Evolutionary conservation across 495 filamentous ascomycete genomes (phyloP), one percentile per base, ranked within the genome.

Genomic region (Opeltia flavorubescens): DNA sequence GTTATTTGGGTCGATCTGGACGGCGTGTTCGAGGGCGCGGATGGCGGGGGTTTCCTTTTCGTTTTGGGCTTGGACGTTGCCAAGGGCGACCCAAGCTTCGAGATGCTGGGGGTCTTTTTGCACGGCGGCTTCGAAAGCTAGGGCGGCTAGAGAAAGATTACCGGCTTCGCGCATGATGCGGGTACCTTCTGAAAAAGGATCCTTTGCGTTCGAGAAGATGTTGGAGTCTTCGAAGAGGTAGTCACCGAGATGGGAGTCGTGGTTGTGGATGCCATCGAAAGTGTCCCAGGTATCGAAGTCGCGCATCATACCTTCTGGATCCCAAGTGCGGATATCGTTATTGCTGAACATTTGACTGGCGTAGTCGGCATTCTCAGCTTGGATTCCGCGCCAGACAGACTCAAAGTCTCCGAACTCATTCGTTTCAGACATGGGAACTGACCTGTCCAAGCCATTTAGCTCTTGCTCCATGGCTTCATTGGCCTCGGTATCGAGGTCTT

Each of bases 21-120:
- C 67, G 12, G 89, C 87, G 56, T 89, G 85, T 66, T 95, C 91
- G 45, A 95, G 68, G 4, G 93, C 91, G n/a, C 91, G 82, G 53
- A 98, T 95, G n/a, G 93, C 93, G 4, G 91, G 91, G 3, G 86
- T 76, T 59, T 98, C 91, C 64, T 98, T 98, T 59, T 98, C 91
- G 63, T 98, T 98, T 63, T 95, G 91, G 4, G 93, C 93, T 64
- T 98, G 91, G 24, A 87, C 83, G 43, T 77, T 75, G 51, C 91
- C 93, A 31, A 98, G 77, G 57, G 86, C 79, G 8, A 84, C 83
- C 91, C 93, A 98, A 0, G 91, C 91, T 23, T 89, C 84, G 28
- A 89, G 75, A 63, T 95, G 89, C 40, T 83, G 69, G 0, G 86
- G 76, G 50, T 94, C 77, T 65, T 86, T 86, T 60, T 95, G 87